phyloP scores from a whole-genome alignment of 1,139 yeast species.

The Diutina sp. region DNA sequence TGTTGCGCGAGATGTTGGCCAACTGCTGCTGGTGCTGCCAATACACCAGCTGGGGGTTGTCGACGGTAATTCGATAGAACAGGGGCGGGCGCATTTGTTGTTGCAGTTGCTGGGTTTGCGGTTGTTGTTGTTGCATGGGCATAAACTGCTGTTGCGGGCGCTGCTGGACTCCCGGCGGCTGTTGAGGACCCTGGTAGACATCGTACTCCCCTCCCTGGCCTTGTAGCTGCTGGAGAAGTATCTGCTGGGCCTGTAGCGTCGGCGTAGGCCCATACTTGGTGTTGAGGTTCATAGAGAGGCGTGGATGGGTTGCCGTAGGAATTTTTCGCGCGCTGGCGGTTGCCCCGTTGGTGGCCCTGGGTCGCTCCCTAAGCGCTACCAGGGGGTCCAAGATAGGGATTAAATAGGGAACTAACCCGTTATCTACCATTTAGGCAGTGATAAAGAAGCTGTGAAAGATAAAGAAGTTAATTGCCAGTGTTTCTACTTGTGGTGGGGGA shows the following conservation, averaged over 20 bases:
- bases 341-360: background rate
- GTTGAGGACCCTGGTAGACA: conserved; percentile 2
- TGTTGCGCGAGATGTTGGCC: conserved; percentile 61
- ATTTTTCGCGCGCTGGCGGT: background rate
- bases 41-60: conserved; percentile 40
- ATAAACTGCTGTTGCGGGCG: conserved; percentile 18
- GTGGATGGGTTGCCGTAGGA: background rate
- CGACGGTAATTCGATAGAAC: conserved; percentile 21
- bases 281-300: conserved; percentile 2
- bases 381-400: background rate
- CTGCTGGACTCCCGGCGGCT: conserved; percentile 10
- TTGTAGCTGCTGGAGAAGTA: conserved; percentile 18
- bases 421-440: too few relatives aligned
- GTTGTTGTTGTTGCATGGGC: conserved; percentile 10
- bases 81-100: conserved; percentile 5
- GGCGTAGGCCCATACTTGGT: conserved; percentile 4
- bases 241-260: conserved; percentile 28
- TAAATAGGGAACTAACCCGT: background rate
- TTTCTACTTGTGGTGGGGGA: too few relatives aligned
- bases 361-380: background rate
- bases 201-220: conserved; percentile 11
- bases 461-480: too few relatives aligned
- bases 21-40: conserved; percentile 89
- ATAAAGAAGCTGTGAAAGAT: too few relatives aligned
- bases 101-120: conserved; percentile 4